Conservation (phyloP, 2,329 filamentous ascomycete species). For the Sclerotinia sclerotiorum region DNA sequence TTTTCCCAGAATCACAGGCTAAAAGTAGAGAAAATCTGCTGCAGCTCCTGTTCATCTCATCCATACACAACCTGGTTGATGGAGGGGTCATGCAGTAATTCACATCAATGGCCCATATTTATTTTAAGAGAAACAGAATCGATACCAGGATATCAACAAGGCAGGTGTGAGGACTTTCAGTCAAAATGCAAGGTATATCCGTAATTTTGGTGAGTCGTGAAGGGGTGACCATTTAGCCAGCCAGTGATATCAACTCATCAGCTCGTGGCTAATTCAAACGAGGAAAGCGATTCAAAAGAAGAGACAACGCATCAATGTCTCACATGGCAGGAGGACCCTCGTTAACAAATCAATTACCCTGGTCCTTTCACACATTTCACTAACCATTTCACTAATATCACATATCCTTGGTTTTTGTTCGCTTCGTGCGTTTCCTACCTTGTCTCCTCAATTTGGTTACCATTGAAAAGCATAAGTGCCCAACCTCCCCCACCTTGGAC, state of each 20-base stretch:
- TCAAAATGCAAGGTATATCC: background rate
- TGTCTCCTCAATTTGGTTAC: constrained; percentile 17
- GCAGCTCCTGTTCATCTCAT: background rate
- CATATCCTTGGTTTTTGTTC: constrained; percentile 12
- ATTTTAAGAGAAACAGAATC: background rate
- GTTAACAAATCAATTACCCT: constrained; percentile 9
- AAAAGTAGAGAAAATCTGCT: background rate
- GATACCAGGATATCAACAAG: background rate
- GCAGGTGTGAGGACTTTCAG: background rate
- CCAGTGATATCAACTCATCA: constrained; percentile 2
- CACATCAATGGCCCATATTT: constrained; percentile 6
- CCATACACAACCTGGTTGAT: constrained; percentile 5
- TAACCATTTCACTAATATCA: constrained; percentile 6
- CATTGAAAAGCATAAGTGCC: constrained; percentile 36
- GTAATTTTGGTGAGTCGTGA: constrained; percentile 1
- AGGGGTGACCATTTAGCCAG: constrained; percentile 5
- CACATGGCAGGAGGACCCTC: constrained; percentile 25
- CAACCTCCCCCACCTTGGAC: constrained; percentile 30
- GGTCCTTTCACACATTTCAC: constrained; percentile 5
- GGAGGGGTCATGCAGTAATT: constrained; percentile 5
- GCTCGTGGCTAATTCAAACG: constrained; percentile 13
- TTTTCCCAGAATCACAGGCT: background rate
- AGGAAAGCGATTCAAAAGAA: constrained; percentile 4
- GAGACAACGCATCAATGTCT: constrained; percentile 39
- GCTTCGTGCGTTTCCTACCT: constrained; percentile 22